phyloP scores from a whole-genome alignment of 805 yeast genomes.

The Myxozyma nipponensis region DNA sequence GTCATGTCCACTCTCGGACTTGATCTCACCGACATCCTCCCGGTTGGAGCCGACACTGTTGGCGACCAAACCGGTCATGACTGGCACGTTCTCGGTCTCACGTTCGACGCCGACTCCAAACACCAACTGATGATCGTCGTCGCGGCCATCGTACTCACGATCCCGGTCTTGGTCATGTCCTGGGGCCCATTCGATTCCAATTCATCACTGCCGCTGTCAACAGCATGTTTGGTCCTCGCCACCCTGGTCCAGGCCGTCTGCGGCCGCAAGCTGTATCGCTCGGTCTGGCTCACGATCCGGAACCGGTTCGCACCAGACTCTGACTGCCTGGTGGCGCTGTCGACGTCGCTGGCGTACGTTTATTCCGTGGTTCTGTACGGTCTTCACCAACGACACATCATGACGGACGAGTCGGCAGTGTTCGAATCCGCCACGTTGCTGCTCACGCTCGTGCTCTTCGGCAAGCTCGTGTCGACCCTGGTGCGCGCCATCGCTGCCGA shows the following conservation, averaged over 20 bases:
- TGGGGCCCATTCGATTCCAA: constrained; percentile 8
- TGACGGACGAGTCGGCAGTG: constrained; percentile 6
- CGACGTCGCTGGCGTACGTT: constrained; percentile 13
- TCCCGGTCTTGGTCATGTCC: constrained; percentile 20
- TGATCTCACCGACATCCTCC: constrained; percentile 7
- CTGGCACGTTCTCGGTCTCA: constrained; percentile 1
- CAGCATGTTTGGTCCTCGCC: constrained; percentile 9
- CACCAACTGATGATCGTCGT: background rate
- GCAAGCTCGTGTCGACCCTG: constrained; percentile 4
- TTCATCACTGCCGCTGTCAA: background rate
- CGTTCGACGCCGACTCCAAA: background rate
- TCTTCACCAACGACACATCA: constrained; percentile 3
- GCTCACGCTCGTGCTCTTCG: constrained; percentile 14
- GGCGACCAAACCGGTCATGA: background rate
- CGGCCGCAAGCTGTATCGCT: constrained; percentile 9
- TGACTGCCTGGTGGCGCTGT: constrained; percentile 17
- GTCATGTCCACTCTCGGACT: constrained; percentile 6
- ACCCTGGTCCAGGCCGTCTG: constrained; percentile 14
- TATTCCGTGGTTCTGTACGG: constrained; percentile 11
- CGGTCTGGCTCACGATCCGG: constrained; percentile 5
- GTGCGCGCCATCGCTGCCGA: constrained; percentile 10
- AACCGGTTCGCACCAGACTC: constrained; percentile 5
- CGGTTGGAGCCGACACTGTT: background rate
- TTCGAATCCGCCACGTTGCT: constrained; percentile 14
- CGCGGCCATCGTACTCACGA: constrained; percentile 7